Evolutionary conservation across 2,329 filamentous ascomycete species (phyloP).

Genomic region (Fusarium austroafricanum): DNA sequence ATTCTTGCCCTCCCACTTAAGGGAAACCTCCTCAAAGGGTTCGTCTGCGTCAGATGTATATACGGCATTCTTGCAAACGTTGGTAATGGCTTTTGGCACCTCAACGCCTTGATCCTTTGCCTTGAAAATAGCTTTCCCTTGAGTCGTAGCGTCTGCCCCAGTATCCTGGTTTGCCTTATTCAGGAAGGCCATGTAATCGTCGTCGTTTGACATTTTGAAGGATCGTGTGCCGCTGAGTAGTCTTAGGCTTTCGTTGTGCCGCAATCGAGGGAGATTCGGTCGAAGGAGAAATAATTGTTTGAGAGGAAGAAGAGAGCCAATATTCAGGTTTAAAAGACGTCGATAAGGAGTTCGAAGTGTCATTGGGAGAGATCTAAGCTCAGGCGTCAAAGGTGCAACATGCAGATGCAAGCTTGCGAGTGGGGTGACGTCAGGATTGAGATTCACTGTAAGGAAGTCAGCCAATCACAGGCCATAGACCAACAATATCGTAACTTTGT

Average conservation of each 20-base stretch:
- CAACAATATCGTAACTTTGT: neutral
- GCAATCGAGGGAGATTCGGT: conserved; percentile 3
- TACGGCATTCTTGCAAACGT: conserved; percentile 65
- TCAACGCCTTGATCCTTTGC: conserved; percentile 63
- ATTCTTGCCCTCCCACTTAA: conserved; percentile 67
- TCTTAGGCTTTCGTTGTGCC: conserved; percentile 23
- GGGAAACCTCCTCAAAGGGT: conserved; percentile 80
- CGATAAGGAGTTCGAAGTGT: conserved; percentile 21
- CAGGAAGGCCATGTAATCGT: conserved; percentile 85
- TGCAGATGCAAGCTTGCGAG: conserved; percentile 36
- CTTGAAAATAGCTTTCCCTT: conserved; percentile 58
- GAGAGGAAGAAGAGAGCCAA: conserved; percentile 1
- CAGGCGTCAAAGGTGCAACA: conserved; percentile 16
- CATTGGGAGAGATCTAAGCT: conserved; percentile 37
- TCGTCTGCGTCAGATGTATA: conserved; percentile 89
- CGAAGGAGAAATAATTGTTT: neutral
- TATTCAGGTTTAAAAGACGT: conserved; percentile 11
- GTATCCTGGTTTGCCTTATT: conserved; percentile 87
- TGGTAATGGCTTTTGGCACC: conserved; percentile 69
- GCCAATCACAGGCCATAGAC: conserved; percentile 13
- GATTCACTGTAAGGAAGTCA: conserved; percentile 1
- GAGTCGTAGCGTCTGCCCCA: conserved; percentile 36
- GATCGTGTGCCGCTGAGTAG: conserved; percentile 36
- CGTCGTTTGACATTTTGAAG: conserved; percentile 76
- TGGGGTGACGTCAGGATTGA: conserved; percentile 49